Percentiles rank a stretch among this genome's conserved stretches.
These are phyloP conservation scores for Onygena corvina DNA, from an alignment of 2,329 filamentous ascomycete genomes.

Conservation along the genomic window DNA sequence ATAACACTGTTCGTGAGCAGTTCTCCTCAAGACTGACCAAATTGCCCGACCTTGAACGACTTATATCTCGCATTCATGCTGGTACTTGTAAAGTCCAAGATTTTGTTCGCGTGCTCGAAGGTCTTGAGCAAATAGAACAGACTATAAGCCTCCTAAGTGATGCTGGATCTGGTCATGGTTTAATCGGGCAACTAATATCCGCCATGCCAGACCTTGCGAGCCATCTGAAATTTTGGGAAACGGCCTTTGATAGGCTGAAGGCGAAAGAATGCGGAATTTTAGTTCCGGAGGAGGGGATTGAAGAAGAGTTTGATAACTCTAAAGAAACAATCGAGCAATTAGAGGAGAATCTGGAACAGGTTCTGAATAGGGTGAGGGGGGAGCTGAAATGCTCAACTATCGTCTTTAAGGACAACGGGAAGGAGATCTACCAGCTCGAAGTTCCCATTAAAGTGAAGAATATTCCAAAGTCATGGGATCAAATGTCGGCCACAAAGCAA, in stretches of 20 bases:
- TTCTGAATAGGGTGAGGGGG: constrained; percentile 59
- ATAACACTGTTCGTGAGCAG: constrained; percentile 66
- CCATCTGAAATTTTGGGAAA: constrained; percentile 72
- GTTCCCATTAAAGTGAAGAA: constrained; percentile 71
- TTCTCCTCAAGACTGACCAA: constrained; percentile 81
- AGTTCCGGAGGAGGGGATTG: constrained; percentile 74
- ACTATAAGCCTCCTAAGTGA: constrained; percentile 68
- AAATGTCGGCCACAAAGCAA: constrained; percentile 86
- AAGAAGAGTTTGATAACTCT: constrained; percentile 83
- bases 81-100: constrained; percentile 82
- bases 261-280: constrained; percentile 70
- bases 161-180: constrained; percentile 63
- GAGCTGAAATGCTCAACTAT: constrained; percentile 63
- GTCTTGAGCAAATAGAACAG: constrained; percentile 95
- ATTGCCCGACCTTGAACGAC: constrained; percentile 83
- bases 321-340: constrained; percentile 64
- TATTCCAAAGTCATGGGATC: constrained; percentile 76
- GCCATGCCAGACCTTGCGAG: constrained; percentile 74
- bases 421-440: constrained; percentile 94
- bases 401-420: constrained; percentile 74
- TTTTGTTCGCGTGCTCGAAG: constrained; percentile 85
- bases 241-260: constrained; percentile 73
- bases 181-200: constrained; percentile 70
- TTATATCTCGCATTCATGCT: constrained; percentile 90
- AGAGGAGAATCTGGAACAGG: constrained; percentile 55